A percentile compares a stretch with the other conserved stretches of the same genome.
Conservation (phyloP, 257 asterid species). For the Galeopsis tetrahit region DNA sequence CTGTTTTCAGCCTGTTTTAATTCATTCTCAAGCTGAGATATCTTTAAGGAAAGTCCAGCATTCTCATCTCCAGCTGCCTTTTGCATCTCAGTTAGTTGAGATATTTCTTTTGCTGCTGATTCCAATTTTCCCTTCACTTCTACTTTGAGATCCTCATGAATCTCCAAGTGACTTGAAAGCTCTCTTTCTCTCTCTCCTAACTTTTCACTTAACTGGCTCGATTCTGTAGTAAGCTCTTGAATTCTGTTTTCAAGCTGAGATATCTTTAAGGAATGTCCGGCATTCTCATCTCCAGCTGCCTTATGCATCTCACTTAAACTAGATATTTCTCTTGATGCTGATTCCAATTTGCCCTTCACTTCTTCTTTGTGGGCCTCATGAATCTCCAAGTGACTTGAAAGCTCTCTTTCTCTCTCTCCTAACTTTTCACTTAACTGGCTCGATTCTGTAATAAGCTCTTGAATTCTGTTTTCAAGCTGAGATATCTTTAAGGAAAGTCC, state of each 20-base stretch:
- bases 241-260: slow-evolving; percentile 47
- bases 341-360: slow-evolving; percentile 46
- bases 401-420: slow-evolving; percentile 39
- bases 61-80: slow-evolving; percentile 45
- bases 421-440: slow-evolving; percentile 39
- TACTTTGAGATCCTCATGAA: slow-evolving; percentile 43
- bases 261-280: slow-evolving; percentile 38
- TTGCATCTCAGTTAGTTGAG: slow-evolving; percentile 39
- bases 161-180: slow-evolving; percentile 40
- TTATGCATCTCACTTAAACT: slow-evolving; percentile 41
- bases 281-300: slow-evolving; percentile 49
- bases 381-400: slow-evolving; percentile 39
- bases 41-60: slow-evolving; percentile 37
- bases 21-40: slow-evolving; percentile 45
- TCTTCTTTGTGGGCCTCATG: slow-evolving; percentile 44
- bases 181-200: slow-evolving; percentile 36
- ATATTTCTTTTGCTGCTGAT: slow-evolving; percentile 49
- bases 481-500: slow-evolving; percentile 43
- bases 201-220: slow-evolving; percentile 42
- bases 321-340: slow-evolving; percentile 51
- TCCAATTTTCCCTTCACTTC: slow-evolving; percentile 42
- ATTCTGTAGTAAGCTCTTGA: slow-evolving; percentile 41
- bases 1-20: slow-evolving; percentile 42
- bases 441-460: slow-evolving; percentile 46
- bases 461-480: slow-evolving; percentile 44